phyloP scores from a whole-genome alignment of 805 yeast genomes.

The Clavispora fructus region DNA sequence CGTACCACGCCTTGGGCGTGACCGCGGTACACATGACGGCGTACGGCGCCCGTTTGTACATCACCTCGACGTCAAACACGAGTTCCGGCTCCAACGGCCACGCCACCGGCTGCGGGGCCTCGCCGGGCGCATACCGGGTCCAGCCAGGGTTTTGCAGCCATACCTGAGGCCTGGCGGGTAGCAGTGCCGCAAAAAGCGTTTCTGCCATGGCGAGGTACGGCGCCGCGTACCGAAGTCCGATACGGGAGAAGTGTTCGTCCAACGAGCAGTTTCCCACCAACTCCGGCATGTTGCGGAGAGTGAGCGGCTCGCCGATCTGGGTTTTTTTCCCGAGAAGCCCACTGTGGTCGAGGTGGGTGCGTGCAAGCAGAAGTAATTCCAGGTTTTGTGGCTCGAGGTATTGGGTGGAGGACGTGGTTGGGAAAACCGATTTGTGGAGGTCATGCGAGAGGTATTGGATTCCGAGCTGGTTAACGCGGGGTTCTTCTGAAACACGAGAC shows the following conservation, averaged over 20 bases:
- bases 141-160: slow-evolving; percentile 75
- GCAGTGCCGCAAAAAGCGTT: slow-evolving; percentile 29
- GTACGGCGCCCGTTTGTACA: slow-evolving; percentile 69
- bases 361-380: slow-evolving; percentile 43
- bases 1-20: slow-evolving; percentile 79
- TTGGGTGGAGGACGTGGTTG: slow-evolving; percentile 23
- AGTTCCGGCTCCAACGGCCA: slow-evolving; percentile 69
- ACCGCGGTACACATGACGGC: slow-evolving; percentile 80
- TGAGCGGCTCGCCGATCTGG: slow-evolving; percentile 52
- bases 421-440: slow-evolving; percentile 61
- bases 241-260: slow-evolving; percentile 78
- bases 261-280: slow-evolving; percentile 63
- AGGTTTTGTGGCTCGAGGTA: slow-evolving; percentile 28
- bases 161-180: slow-evolving; percentile 42
- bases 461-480: slow-evolving; percentile 70
- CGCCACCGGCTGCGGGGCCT: slow-evolving; percentile 50
- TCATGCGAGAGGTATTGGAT: slow-evolving; percentile 66
- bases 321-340: slow-evolving; percentile 75
- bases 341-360: slow-evolving; percentile 53
- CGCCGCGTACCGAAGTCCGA: slow-evolving; percentile 56
- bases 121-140: slow-evolving; percentile 62
- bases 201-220: slow-evolving; percentile 55
- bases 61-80: slow-evolving; percentile 85
- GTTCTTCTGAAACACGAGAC: slow-evolving; percentile 22
- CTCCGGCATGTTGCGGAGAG: slow-evolving; percentile 54